These are phyloP conservation scores for Tagetes erecta DNA, from an alignment of 129 eudicot species.

Conservation along the genomic window DNA sequence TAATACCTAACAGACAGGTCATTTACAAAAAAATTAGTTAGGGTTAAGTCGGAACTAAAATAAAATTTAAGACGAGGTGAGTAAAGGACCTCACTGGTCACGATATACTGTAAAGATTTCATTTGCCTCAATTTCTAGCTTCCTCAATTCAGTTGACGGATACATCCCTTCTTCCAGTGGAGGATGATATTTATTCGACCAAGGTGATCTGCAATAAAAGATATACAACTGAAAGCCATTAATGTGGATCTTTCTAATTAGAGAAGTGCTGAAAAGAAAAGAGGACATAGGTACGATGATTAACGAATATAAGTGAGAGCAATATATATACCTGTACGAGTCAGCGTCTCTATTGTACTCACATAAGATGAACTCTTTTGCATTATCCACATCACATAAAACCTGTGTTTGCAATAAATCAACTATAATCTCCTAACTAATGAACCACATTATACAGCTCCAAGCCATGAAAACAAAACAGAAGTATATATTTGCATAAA, in stretches of 20 bases:
- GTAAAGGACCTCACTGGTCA: slow-evolving; percentile 99
- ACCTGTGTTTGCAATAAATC: slow-evolving; percentile 49
- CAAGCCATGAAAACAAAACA: no score
- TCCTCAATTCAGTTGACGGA: slow-evolving; percentile 83
- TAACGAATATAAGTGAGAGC: not conserved
- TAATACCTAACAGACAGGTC: slow-evolving; percentile 66
- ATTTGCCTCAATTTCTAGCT: slow-evolving; percentile 94
- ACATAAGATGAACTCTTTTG: slow-evolving; percentile 84
- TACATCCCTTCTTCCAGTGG: slow-evolving; percentile 79
- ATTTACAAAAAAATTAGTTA: slow-evolving; percentile 23
- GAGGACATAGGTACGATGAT: not conserved
- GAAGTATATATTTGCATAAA: no score
- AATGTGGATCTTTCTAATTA: not conserved
- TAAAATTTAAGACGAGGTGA: slow-evolving; percentile 65
- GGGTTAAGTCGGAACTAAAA: not conserved
- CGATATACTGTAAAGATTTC: slow-evolving; percentile 86
- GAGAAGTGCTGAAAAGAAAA: no score
- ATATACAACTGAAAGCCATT: not conserved
- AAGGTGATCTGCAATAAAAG: slow-evolving; percentile 68
- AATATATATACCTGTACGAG: slow-evolving; percentile 74
- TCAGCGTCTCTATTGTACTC: slow-evolving; percentile 99
- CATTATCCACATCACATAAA: slow-evolving; percentile 71
- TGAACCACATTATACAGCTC: no score
- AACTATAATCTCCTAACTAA: no score
- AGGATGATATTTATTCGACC: slow-evolving; percentile 96